These are phyloP conservation scores for Penicillium olsonii DNA, from an alignment of 2,329 filamentous ascomycete species.

Conservation along the genomic window DNA sequence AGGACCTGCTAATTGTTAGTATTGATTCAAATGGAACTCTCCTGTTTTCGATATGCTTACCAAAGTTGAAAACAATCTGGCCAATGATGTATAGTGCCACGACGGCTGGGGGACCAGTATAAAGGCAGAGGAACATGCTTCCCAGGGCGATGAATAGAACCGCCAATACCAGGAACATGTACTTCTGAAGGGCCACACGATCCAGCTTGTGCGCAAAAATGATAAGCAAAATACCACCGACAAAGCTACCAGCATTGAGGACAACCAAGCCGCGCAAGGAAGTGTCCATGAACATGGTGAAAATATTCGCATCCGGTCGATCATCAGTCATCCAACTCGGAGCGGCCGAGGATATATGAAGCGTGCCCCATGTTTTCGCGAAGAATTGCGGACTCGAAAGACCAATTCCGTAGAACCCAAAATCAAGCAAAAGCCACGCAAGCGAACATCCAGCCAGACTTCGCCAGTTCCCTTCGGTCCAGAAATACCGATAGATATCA, in stretches of 20 bases:
- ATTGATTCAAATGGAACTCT: not conserved
- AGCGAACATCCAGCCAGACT: conserved; percentile 49
- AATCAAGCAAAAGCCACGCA: conserved; percentile 58
- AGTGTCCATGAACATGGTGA: conserved; percentile 41
- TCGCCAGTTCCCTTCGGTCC: conserved; percentile 46
- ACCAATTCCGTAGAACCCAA: conserved; percentile 60
- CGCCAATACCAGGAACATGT: conserved; percentile 46
- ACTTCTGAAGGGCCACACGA: conserved; percentile 47
- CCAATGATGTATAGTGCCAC: conserved; percentile 48
- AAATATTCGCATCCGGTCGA: conserved; percentile 44
- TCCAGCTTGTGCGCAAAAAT: conserved; percentile 42
- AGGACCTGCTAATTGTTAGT: conserved; percentile 28
- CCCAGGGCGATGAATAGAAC: conserved; percentile 47
- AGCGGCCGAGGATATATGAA: conserved; percentile 29
- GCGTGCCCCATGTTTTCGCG: conserved; percentile 42
- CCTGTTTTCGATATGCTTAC: conserved; percentile 25
- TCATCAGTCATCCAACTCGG: conserved; percentile 42
- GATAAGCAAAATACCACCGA: conserved; percentile 46
- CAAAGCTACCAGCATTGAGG: conserved; percentile 45
- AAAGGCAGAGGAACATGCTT: conserved; percentile 43
- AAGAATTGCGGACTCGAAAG: conserved; percentile 47
- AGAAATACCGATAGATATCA: conserved; percentile 46
- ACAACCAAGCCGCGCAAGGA: conserved; percentile 43
- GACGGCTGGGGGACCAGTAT: conserved; percentile 36
- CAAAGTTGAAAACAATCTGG: conserved; percentile 52